phyloP scores from a whole-genome alignment of 441 rosid genomes.

The Gossypium gossypioides region DNA sequence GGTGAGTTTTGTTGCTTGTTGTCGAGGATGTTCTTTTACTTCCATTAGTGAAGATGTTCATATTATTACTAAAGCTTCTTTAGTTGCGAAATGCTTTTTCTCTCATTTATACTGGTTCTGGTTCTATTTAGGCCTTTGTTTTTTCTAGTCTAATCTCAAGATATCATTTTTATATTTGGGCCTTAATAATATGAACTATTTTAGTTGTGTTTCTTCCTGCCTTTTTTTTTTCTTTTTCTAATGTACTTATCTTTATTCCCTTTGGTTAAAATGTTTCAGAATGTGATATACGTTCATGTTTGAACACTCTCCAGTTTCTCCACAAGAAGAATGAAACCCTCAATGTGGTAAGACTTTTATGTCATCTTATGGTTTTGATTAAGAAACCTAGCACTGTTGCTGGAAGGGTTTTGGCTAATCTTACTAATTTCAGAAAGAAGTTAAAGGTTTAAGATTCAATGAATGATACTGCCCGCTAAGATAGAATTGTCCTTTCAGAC shows the following conservation, averaged over 20 bases:
- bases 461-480: neutral
- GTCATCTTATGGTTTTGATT: slow-evolving; percentile 1
- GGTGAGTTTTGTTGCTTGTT: slow-evolving; percentile 39
- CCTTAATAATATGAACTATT: neutral
- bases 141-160: slow-evolving; percentile 1
- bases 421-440: neutral
- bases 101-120: slow-evolving; percentile 6
- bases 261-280: slow-evolving; percentile 40
- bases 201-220: neutral
- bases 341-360: slow-evolving; percentile 53
- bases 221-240: neutral
- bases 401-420: neutral
- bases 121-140: neutral
- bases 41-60: neutral
- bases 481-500: neutral
- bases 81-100: neutral
- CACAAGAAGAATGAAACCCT: slow-evolving; percentile 77
- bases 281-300: slow-evolving; percentile 91
- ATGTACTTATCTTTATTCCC: neutral
- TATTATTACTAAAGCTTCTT: neutral
- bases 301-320: slow-evolving; percentile 96
- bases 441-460: neutral
- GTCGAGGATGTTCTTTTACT: neutral
- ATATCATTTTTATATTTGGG: neutral
- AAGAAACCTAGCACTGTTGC: neutral